Base-by-base conservation (phyloP, 2,329 filamentous ascomycete genomes). In the Fusarium citri region DNA sequence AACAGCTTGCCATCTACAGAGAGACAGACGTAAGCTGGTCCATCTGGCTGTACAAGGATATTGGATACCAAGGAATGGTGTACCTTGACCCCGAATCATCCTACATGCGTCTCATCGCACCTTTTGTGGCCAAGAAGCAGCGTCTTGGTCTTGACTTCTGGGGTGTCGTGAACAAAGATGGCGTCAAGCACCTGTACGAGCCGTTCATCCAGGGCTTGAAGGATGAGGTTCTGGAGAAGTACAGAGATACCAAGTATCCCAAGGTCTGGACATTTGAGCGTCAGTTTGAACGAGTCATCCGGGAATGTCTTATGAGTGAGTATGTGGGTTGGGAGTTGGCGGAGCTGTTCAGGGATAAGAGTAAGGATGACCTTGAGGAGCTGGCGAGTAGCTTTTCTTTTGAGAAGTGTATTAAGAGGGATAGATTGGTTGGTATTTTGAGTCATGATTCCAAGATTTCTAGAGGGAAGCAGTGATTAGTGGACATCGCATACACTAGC, bases 41-140 rank as follows among this genome's bases (percentile, higher is more conserved):
- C 16, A 90, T 90, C 72, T 88, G 86, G 86, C 76, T 86, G 0
- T 88, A 87, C 76, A 88, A 88, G 73, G 86, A 88, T 61, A 83
- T 88, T 41, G 85, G 86, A 0, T 81, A 85, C 46, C 85, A 88
- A 74, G 86, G 86, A 8, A 87, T 88, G 85, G 78, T 86, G 0
- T 83, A 86, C 64, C 78, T 84, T 1, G 78, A 79, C 34, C 82
- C 83, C 0, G 75, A 83, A 14, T 83, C 80, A 10, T 69, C 80
- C 4, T 88, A 86, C 77, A 87, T 87, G 75, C 79, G 80, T 23
- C 82, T 84, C 4, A 82, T 89, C 43, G 72, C 80, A 20, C 81
- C 83, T 0, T 87, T 89, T 56, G 74, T 89, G 0, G 81, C 83
- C 49, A 89, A 88, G 79, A 89, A 90, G 74, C 80, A 83, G 11